Conservation (phyloP, 768 basidiomycete genomes). For the Exsudoporus frostii region DNA sequence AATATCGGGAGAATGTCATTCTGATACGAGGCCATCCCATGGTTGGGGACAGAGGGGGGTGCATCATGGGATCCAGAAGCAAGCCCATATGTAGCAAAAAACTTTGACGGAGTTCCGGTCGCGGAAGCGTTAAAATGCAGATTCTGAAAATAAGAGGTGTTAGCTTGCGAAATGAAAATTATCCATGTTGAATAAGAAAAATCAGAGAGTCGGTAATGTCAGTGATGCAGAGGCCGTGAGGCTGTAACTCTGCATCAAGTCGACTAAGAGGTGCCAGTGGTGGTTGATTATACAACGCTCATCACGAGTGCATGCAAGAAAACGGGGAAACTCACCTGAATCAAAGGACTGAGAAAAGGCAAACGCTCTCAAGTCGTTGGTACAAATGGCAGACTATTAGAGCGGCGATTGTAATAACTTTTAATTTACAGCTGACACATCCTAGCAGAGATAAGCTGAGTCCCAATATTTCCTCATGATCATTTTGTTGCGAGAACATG, state of each 20-base stretch:
- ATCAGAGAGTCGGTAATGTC: constrained; percentile 74
- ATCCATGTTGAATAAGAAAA: background rate
- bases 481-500: constrained; percentile 53
- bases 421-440: too few species aligned
- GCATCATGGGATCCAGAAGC: constrained; percentile 1
- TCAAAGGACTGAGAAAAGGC: background rate
- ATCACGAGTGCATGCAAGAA: constrained; percentile 43
- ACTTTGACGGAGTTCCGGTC: background rate
- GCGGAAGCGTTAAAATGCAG: background rate
- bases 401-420: constrained; percentile 19
- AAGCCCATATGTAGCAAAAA: background rate
- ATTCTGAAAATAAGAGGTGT: constrained; percentile 15
- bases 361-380: background rate
- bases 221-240: constrained; percentile 51
- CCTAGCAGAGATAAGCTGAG: too few species aligned
- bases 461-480: too few species aligned
- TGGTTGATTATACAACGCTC: constrained; percentile 77
- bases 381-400: constrained; percentile 5
- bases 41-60: background rate
- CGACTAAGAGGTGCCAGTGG: constrained; percentile 93
- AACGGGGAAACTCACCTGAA: constrained; percentile 17
- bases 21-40: background rate
- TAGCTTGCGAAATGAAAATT: constrained; percentile 11
- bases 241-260: constrained; percentile 47
- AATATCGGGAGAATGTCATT: background rate